Evolutionary conservation across 129 eudicot genomes (phyloP), one percentile per base, ranked within the genome.

Genomic region (sunflower (Helianthus annuus)): DNA sequence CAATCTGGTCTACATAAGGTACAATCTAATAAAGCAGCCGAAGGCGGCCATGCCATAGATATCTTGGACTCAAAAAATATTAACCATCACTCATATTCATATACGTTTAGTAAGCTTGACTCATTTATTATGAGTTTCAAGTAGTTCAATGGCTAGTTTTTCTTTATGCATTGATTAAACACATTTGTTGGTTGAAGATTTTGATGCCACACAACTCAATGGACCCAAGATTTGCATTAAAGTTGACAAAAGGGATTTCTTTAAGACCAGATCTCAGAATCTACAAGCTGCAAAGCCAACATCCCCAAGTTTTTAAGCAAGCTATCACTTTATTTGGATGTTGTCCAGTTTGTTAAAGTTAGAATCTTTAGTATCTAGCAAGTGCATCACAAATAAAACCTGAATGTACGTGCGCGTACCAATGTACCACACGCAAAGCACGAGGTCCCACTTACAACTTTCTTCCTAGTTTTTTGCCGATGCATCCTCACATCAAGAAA

Each of bases 341-440:
- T 77, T 78, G 73, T 61, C 73, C 54, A 63, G 66, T 71, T 78
- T 70, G 65, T 65, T 71, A 78, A 78, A 78, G 67, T 42, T 71
- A 39, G 82, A 71, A 78, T 78, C 82, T 80, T 80, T 80, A 55
- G 77, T 71, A 83, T 83, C 84, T 76, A 83, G 36, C 73, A 71
- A 71, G 79, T 71, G 79, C 84, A 76, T 66, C 60, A 61, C 75
- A 71, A 65, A 71, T 70, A 56, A 27, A 55, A 45, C 27, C 39
- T 32, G 54, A 57, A 27, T 42, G 84, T 75, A 78, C 80, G 69
- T 74, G 70, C 48, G 56, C 78, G 80, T 82, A 77, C 76, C 75
- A 53, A 67, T 74, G 83, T 82, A 77, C 80, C 76, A 54, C 22
- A 54, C 46, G 77, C 74, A 57, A 69, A 79, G 24, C 68, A 10